Evolutionary conservation across 164 flowering plant genomes (phyloP), one percentile per base, ranked within the genome.

Genomic region (Echeveria elegans): DNA sequence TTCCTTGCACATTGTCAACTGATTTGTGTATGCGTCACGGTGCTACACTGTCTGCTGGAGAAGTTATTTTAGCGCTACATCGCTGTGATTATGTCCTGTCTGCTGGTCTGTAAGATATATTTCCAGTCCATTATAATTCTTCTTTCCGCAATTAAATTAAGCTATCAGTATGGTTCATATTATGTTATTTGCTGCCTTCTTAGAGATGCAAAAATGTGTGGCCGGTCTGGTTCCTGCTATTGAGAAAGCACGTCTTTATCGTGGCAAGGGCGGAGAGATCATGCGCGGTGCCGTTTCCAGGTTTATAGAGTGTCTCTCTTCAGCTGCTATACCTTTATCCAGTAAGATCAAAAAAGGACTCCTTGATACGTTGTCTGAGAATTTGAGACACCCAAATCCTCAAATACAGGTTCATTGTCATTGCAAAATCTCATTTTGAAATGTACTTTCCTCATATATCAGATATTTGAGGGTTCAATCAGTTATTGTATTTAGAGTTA

Each of bases 201-300:
- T 86, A 94, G 99, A 84, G 70, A 84, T 76, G 77, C 96, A 89
- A 75, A 88, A 82, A 68, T 52, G 64, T 61, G 72, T 86, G 73
- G 85, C 92, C 69, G 84, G 86, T 71, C 53, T 94, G 47, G 96
- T 94, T 75, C 95, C 92, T 78, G 96, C 90, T 61, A 94, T 94
- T 81, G 99, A 94, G 76, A 94, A 88, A 77, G 97, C 99, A 69
- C 91, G 95, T 34, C 95, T 91, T 65, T 94, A 94, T 77, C 96
- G 99, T 72, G 97, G 99, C 56, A 94, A 94, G 76, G 97, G 97
- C 74, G 99, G 99, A 77, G 99, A 94, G 75, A 88, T 94, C 67
- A 94, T 94, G 97, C 96, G 97, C 23, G 68, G 88, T 73, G 87
- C 92, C 76, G 96, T 94, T 71, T 94, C 99, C 5, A 86, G 92